Percentiles rank a stretch among this genome's conserved stretches.
These are phyloP conservation scores for Truncatella angustata DNA, from an alignment of 2,329 filamentous ascomycete species.

Conservation along the genomic window DNA sequence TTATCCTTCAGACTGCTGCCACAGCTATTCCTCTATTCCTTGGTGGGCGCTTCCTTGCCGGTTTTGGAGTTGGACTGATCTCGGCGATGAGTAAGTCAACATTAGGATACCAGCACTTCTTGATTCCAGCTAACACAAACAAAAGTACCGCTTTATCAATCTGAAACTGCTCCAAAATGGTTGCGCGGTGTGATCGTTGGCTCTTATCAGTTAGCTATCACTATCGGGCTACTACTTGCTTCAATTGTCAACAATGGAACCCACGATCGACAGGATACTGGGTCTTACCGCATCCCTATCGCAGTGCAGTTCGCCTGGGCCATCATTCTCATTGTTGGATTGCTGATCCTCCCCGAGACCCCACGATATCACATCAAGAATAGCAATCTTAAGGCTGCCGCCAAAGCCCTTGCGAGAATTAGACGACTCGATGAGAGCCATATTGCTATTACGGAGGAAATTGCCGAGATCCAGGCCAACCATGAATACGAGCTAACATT, in stretches of 20 bases:
- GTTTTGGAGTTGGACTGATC: slow-evolving; percentile 70
- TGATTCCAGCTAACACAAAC: no score
- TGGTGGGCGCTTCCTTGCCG: slow-evolving; percentile 71
- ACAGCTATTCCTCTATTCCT: slow-evolving; percentile 62
- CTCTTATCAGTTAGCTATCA: slow-evolving; percentile 68
- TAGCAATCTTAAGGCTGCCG: slow-evolving; percentile 52
- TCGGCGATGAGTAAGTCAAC: no score
- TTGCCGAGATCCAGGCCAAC: slow-evolving; percentile 62
- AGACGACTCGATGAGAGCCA: slow-evolving; percentile 60
- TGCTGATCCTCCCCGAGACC: slow-evolving; percentile 70
- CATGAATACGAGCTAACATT: slow-evolving; percentile 62
- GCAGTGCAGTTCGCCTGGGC: slow-evolving; percentile 68
- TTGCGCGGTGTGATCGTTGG: slow-evolving; percentile 71
- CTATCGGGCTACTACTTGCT: slow-evolving; percentile 66
- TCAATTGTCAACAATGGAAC: slow-evolving; percentile 66
- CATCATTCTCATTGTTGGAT: slow-evolving; percentile 61
- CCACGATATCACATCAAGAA: slow-evolving; percentile 68
- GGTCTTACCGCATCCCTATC: slow-evolving; percentile 63
- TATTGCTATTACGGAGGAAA: slow-evolving; percentile 56
- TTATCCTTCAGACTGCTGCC: slow-evolving; percentile 64
- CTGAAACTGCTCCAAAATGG: slow-evolving; percentile 70
- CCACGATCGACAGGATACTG: slow-evolving; percentile 47
- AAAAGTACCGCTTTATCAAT: slow-evolving; percentile 72
- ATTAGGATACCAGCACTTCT: no score
- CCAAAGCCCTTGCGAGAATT: slow-evolving; percentile 55